Percentiles rank a stretch among this genome's conserved stretches.
Evolutionary conservation across 306 rosid species (phyloP).

Genomic region (Ziziphus jujuba): DNA sequence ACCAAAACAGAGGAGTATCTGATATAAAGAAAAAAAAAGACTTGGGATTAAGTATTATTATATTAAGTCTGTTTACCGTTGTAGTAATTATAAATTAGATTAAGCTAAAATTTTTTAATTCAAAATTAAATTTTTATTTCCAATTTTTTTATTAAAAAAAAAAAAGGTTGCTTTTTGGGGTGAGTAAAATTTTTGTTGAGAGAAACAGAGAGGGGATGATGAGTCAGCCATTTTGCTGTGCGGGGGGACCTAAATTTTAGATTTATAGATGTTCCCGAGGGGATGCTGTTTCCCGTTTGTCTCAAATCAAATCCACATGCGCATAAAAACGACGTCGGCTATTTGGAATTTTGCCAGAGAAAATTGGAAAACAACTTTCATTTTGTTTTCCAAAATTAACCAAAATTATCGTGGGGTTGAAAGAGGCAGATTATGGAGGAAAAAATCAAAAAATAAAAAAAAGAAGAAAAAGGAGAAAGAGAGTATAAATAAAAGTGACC

Average conservation of each 20-base stretch:
- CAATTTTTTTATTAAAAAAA: not conserved
- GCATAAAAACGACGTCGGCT: slow-evolving; percentile 1
- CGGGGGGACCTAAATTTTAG: not conserved
- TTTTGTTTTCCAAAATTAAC: too few species aligned
- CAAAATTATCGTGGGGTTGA: too few species aligned
- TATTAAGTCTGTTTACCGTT: too few species aligned
- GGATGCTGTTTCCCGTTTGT: too few species aligned
- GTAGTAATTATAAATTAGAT: not conserved
- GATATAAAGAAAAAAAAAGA: too few species aligned
- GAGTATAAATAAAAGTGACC: too few species aligned
- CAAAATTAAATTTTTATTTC: not conserved
- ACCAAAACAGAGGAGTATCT: not conserved
- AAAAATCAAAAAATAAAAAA: too few species aligned
- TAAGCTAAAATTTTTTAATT: not conserved
- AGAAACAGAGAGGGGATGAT: not conserved
- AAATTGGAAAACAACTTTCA: too few species aligned
- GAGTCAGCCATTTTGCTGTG: slow-evolving; percentile 16
- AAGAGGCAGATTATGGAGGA: too few species aligned
- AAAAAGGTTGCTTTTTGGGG: too few species aligned
- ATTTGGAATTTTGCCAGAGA: not conserved
- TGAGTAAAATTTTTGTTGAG: slow-evolving; percentile 16
- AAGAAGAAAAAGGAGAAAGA: too few species aligned
- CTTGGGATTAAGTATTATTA: too few species aligned
- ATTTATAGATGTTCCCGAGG: not conserved
- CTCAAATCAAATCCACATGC: not conserved